Percentiles rank a stretch among this genome's conserved stretches.
phyloP scores from a whole-genome alignment of 2,329 filamentous ascomycete genomes.

The Colletotrichum camelliae region DNA sequence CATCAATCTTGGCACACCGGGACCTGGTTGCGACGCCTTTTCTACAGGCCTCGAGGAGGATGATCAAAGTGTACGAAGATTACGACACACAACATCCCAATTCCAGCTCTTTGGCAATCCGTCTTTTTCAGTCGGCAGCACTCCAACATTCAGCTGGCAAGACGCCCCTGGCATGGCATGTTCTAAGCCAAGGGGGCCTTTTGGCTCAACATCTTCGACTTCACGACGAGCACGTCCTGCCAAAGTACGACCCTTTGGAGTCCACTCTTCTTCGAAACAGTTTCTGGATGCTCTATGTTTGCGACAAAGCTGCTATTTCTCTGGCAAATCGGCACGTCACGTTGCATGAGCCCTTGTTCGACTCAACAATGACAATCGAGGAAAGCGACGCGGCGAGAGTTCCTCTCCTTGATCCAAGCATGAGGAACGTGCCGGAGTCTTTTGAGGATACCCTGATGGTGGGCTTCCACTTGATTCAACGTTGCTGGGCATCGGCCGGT shows the following conservation, averaged over 20 bases:
- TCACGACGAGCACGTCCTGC: constrained; percentile 42
- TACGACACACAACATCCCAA: constrained; percentile 45
- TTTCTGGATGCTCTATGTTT: constrained; percentile 46
- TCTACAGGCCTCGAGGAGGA: constrained; percentile 42
- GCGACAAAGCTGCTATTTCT: constrained; percentile 43
- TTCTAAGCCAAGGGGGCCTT: constrained; percentile 47
- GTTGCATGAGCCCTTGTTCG: constrained; percentile 48
- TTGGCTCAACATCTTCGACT: constrained; percentile 47
- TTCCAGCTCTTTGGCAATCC: constrained; percentile 46
- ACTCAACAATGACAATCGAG: constrained; percentile 38
- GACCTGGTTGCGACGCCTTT: constrained; percentile 42
- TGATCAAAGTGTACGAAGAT: constrained; percentile 42
- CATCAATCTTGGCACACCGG: constrained; percentile 44
- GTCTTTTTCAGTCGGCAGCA: constrained; percentile 51
- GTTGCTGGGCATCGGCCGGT: constrained; percentile 24
- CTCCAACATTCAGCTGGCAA: constrained; percentile 38
- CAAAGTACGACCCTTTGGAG: constrained; percentile 39
- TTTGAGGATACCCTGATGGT: not conserved
- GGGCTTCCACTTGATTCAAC: constrained; percentile 47
- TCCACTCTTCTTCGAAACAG: constrained; percentile 41
- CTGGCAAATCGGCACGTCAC: constrained; percentile 48
- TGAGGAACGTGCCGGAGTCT: constrained; percentile 18
- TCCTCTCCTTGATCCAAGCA: not conserved
- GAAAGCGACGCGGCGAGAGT: not conserved
- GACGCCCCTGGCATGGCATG: constrained; percentile 30